Conservation (phyloP, 768 basidiomycete species). For the Tricholomella constricta region DNA sequence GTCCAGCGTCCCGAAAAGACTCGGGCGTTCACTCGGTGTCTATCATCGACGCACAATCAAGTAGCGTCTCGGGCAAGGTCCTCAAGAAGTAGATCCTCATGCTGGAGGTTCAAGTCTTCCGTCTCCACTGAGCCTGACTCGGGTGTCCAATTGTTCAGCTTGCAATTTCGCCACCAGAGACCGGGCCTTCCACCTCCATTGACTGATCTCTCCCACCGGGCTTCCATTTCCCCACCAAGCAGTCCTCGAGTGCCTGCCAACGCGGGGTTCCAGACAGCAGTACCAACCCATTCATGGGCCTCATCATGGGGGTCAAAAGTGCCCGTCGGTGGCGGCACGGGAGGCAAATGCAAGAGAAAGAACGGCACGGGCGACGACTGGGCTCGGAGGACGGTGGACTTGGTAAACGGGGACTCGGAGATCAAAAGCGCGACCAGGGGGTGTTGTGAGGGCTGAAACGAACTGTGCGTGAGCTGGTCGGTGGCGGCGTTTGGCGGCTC, state of each 20-base stretch:
- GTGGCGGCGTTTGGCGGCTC: not conserved
- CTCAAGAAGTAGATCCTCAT: slow-evolving; percentile 11
- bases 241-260: slow-evolving; percentile 56
- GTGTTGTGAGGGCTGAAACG: slow-evolving; percentile 14
- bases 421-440: slow-evolving; percentile 73
- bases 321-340: slow-evolving; percentile 19
- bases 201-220: slow-evolving; percentile 61
- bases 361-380: slow-evolving; percentile 78
- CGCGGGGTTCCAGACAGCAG: slow-evolving; percentile 71
- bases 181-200: slow-evolving; percentile 40
- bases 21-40: no score
- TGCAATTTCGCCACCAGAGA: slow-evolving; percentile 44
- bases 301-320: slow-evolving; percentile 1
- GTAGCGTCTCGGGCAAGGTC: slow-evolving; percentile 5
- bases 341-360: slow-evolving; percentile 77
- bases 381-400: slow-evolving; percentile 65
- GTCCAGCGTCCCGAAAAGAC: no score
- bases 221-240: slow-evolving; percentile 60
- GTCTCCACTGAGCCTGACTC: not conserved
- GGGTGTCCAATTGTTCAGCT: slow-evolving; percentile 40
- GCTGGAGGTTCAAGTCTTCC: slow-evolving; percentile 1
- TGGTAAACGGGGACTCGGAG: slow-evolving; percentile 82
- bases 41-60: not conserved
- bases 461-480: not conserved
- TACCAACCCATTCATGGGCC: slow-evolving; percentile 36